Evolutionary conservation across 2,329 filamentous ascomycete genomes (phyloP), one percentile per base, ranked within the genome.

Genomic region (Chrysosphaeria jannelii): DNA sequence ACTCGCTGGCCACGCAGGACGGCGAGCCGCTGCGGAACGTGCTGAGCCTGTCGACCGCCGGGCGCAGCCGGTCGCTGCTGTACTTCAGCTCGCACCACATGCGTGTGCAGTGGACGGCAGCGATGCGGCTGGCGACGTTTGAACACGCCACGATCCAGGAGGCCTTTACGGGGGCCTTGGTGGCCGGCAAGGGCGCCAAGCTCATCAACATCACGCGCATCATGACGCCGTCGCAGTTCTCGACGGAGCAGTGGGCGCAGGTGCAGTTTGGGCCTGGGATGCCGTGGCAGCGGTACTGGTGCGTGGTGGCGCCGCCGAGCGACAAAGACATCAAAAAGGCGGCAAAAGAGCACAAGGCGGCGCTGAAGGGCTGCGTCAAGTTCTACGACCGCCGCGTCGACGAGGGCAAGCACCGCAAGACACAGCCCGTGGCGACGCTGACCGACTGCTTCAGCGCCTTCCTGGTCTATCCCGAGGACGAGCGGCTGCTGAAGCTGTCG

Each of bases 41-140:
- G 19, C 59, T 97, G 23, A 91, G 79, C 43, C 64, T 97, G 28
- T 93, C 78, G 5, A 97, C 85, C 7, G 85, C 85, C 11, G 85
- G 79, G 22, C 74, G 78, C 38, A 97, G 97, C 42, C 69, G 85
- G 33, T 93, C 91, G 39, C 53, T 97, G 2, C 55, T 97, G 18
- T 85, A 93, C 43, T 97, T 97, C 48, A 90, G 88, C 42, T 90
- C 81, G 0, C 64, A 81, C 33, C 72, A 89, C 38, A 89, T 81
- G 0, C 51, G 97, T 25, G 69, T 79, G 3, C 79, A 93, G 45
- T 97, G 85, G 85, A 90, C 85, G 1, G 71, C 85, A 10, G 76
- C 71, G 21, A 93, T 97, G 33, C 66, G 85, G 22, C 60, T 97
- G 12, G 61, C 81, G 35, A 89, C 93, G 60, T 93, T 68, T 41